These are phyloP conservation scores for Verticillium zaregamsianum DNA, from an alignment of 2,329 filamentous ascomycete genomes.

Conservation along the genomic window DNA sequence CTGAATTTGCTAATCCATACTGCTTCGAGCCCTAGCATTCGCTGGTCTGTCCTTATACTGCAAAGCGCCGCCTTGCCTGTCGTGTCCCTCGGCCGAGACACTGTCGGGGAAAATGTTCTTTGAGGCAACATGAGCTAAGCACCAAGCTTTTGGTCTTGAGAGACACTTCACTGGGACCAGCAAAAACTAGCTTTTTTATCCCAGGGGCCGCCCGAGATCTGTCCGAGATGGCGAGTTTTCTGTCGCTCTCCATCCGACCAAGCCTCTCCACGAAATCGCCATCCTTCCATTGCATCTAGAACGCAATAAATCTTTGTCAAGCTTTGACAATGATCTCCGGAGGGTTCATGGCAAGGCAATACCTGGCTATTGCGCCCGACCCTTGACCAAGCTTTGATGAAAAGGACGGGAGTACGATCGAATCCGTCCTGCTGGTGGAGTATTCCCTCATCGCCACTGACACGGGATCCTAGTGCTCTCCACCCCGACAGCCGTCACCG, in stretches of 20 bases:
- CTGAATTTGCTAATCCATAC: not conserved
- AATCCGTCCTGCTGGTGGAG: not conserved
- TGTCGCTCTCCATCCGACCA: not conserved
- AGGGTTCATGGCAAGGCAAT: not conserved
- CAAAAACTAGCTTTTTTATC: not conserved
- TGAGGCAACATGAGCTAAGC: not conserved
- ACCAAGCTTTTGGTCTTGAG: not conserved
- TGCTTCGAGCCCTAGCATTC: not conserved
- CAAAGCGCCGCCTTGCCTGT: not conserved
- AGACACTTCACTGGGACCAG: not conserved
- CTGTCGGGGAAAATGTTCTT: not conserved
- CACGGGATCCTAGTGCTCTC: not conserved
- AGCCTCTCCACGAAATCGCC: not conserved
- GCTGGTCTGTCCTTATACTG: not conserved
- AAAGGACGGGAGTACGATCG: not conserved
- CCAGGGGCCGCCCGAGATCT: not conserved
- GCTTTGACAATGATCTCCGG: not conserved
- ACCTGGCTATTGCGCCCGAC: not conserved
- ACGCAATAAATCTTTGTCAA: not conserved
- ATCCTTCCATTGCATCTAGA: not conserved
- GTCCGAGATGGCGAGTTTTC: not conserved
- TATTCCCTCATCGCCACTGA: not conserved
- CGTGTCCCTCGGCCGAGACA: not conserved
- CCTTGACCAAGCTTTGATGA: not conserved
- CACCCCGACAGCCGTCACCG: not conserved